These are phyloP conservation scores for Citrus cavaleriei DNA, from an alignment of 345 rosid species.

Conservation along the genomic window DNA sequence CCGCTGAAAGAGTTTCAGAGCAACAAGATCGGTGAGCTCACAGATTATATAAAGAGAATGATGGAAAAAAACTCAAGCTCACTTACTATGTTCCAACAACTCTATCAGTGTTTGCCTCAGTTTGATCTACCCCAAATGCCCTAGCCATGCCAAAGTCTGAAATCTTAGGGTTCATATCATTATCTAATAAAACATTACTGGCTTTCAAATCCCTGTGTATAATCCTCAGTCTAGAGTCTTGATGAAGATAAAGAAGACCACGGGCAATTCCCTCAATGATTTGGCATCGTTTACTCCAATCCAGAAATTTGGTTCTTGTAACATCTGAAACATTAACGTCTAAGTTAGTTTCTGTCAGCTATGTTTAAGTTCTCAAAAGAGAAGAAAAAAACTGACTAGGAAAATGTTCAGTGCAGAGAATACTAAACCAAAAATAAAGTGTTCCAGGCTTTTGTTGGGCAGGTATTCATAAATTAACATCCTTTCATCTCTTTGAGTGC, in stretches of 20 bases:
- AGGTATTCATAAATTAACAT: slow-evolving; percentile 43
- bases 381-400: neutral
- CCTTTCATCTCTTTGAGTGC: slow-evolving; percentile 35
- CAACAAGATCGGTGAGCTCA: neutral
- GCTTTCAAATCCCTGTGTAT: neutral
- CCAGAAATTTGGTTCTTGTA: neutral
- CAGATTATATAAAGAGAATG: neutral
- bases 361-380: neutral
- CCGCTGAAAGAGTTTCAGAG: neutral
- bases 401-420: neutral
- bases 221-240: neutral
- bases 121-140: neutral
- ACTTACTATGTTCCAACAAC: neutral
- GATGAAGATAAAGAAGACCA: neutral
- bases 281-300: neutral
- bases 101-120: neutral
- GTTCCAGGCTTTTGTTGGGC: slow-evolving; percentile 42
- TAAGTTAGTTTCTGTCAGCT: neutral
- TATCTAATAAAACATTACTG: neutral
- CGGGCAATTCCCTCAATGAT: neutral
- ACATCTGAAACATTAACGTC: neutral
- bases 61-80: neutral
- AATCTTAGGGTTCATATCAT: neutral
- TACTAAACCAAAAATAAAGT: neutral
- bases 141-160: neutral